A percentile compares a stretch with the other conserved stretches of the same genome.
These are phyloP conservation scores for Bromus sterilis DNA, from an alignment of 176 grass and related monocot genomes.

Conservation along the genomic window DNA sequence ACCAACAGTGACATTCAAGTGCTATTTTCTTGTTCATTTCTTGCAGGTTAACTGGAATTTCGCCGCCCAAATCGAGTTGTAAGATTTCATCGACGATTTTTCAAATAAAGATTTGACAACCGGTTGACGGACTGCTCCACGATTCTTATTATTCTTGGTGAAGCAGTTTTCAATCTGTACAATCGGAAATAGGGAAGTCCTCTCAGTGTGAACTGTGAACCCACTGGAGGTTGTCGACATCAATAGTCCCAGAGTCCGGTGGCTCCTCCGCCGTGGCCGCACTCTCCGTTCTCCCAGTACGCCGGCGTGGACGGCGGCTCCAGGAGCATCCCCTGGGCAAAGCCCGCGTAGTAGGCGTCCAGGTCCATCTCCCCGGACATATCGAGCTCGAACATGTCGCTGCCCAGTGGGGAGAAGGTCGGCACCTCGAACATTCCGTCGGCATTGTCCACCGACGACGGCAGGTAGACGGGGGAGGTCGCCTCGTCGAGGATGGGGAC, in stretches of 20 bases:
- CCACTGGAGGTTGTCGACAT: neutral
- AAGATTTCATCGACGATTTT: too few species aligned
- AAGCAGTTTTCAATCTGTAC: neutral
- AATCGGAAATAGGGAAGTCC: neutral
- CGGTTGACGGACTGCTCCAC: neutral
- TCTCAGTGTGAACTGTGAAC: neutral
- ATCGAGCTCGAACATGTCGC: neutral
- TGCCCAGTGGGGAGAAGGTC: neutral
- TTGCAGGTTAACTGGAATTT: too few species aligned
- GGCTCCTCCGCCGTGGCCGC: constrained; percentile 7
- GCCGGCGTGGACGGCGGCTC: constrained; percentile 18
- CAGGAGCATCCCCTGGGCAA: constrained; percentile 43
- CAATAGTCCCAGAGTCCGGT: constrained; percentile 14
- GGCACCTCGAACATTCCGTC: neutral
- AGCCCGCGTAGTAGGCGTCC: constrained; percentile 26
- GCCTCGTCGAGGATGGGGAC: neutral
- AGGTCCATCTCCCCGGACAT: constrained; percentile 18
- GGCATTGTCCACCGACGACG: neutral
- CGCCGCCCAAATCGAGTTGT: too few species aligned
- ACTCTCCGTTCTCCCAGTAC: neutral
- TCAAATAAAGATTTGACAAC: too few species aligned
- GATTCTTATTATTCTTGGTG: neutral
- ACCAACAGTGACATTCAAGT: too few species aligned
- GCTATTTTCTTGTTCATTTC: too few species aligned
- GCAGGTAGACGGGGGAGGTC: neutral